Evolutionary conservation across 78 protist genomes (phyloP).

Genomic region (Dictyostelium discoideum): DNA sequence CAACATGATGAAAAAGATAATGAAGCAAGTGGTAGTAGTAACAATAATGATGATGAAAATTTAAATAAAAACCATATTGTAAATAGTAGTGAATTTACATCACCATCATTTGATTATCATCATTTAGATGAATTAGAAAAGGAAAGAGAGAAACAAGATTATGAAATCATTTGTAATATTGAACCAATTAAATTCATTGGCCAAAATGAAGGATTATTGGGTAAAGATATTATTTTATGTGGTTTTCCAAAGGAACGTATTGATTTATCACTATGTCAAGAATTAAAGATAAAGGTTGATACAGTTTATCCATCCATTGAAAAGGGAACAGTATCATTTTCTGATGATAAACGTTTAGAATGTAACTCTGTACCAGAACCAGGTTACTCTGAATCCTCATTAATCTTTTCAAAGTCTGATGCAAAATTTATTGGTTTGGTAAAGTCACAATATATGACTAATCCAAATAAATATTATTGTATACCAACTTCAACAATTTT

Average conservation of each 20-base stretch:
- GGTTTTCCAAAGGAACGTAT: conserved; percentile 5
- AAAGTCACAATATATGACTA: neutral
- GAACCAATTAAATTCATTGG: neutral
- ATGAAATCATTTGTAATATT: neutral
- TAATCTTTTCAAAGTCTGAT: neutral
- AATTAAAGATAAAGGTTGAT: neutral
- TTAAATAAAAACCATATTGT: neutral
- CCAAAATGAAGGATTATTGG: neutral
- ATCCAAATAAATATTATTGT: conserved; percentile 1
- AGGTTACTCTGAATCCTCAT: neutral
- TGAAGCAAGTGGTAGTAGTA: neutral
- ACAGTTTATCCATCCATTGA: neutral
- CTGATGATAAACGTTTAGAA: neutral
- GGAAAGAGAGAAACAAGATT: neutral
- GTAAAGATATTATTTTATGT: neutral
- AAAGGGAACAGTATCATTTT: neutral
- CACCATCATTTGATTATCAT: neutral
- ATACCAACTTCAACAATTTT: neutral
- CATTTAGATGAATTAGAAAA: neutral
- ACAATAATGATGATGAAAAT: neutral
- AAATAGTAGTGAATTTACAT: neutral
- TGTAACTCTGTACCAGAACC: neutral
- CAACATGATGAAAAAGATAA: neutral
- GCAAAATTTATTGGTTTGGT: neutral
- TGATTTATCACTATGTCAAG: neutral